phyloP scores from a whole-genome alignment of 192 early-diverging fungal species.

The Dispira simplex region DNA sequence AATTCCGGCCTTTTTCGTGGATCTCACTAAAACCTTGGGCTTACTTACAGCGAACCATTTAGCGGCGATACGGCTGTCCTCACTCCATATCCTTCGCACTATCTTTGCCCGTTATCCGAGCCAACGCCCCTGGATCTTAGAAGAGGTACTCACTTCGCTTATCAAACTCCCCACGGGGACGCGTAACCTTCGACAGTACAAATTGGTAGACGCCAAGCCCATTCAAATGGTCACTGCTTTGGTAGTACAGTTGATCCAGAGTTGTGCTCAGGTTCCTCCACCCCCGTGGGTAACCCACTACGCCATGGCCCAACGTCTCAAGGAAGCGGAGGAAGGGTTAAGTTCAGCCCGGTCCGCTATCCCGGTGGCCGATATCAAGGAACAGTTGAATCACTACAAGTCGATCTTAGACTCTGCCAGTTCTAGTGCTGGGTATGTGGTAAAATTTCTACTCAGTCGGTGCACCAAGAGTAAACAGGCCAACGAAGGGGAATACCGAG shows the following conservation, averaged over 20 bases:
- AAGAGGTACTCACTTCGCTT: constrained; percentile 66
- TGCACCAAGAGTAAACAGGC: constrained; percentile 28
- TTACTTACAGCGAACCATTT: not conserved
- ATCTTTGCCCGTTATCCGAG: constrained; percentile 35
- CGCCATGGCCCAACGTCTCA: constrained; percentile 15
- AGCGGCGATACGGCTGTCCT: not conserved
- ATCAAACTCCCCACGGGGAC: constrained; percentile 47
- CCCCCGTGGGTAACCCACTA: not conserved
- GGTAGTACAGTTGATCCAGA: constrained; percentile 54
- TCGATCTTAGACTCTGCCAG: constrained; percentile 33
- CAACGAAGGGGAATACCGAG: constrained; percentile 57
- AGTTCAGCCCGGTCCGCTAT: constrained; percentile 18
- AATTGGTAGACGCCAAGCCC: constrained; percentile 38
- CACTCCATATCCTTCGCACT: not conserved
- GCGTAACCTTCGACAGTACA: constrained; percentile 33
- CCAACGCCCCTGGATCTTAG: constrained; percentile 70
- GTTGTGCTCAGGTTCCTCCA: constrained; percentile 17
- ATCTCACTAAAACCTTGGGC: not conserved
- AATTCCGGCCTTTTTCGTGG: constrained; percentile 1
- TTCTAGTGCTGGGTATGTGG: constrained; percentile 34
- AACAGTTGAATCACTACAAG: constrained; percentile 22
- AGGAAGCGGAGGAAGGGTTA: constrained; percentile 20
- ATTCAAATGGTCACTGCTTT: constrained; percentile 60
- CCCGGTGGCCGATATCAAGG: constrained; percentile 21
- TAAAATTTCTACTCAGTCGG: constrained; percentile 43